Conservation (phyloP, 139 green algal genomes). For the Zygnema cylindricum region DNA sequence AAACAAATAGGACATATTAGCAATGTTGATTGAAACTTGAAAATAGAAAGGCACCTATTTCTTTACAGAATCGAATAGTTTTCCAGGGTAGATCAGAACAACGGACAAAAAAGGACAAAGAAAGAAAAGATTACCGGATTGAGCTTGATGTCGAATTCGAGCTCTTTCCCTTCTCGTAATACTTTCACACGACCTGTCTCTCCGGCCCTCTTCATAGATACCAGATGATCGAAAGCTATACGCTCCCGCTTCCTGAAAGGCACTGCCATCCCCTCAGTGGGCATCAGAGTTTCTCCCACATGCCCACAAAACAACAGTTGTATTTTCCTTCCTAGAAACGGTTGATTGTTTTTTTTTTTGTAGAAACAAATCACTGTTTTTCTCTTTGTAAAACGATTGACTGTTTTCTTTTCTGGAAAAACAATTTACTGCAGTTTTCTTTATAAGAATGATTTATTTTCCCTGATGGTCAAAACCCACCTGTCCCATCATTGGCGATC, state of each 20-base stretch:
- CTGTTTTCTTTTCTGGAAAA: background rate
- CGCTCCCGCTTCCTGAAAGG: slow-evolving; percentile 74
- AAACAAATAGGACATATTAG: too few species aligned
- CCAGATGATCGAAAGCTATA: slow-evolving; percentile 79
- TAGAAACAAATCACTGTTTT: background rate
- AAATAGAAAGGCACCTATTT: too few species aligned
- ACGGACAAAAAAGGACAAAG: too few species aligned
- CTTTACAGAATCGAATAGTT: too few species aligned
- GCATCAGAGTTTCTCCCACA: background rate
- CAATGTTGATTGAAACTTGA: background rate
- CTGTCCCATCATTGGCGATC: slow-evolving; percentile 69
- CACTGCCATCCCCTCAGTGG: slow-evolving; percentile 47
- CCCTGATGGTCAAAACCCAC: slow-evolving; percentile 20
- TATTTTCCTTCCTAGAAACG: background rate
- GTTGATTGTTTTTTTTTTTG: background rate
- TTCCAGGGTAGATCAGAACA: too few species aligned
- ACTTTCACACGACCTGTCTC: slow-evolving; percentile 57
- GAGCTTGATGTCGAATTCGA: slow-evolving; percentile 60
- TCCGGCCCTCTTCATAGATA: slow-evolving; percentile 63
- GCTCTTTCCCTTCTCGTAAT: slow-evolving; percentile 59
- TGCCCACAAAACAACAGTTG: too few species aligned
- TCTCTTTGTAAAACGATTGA: background rate
- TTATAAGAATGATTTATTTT: too few species aligned
- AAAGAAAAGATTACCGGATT: slow-evolving; percentile 23
- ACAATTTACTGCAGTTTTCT: too few species aligned